phyloP scores from a whole-genome alignment of 805 yeast genomes.

The Debaryomyces castellii region DNA sequence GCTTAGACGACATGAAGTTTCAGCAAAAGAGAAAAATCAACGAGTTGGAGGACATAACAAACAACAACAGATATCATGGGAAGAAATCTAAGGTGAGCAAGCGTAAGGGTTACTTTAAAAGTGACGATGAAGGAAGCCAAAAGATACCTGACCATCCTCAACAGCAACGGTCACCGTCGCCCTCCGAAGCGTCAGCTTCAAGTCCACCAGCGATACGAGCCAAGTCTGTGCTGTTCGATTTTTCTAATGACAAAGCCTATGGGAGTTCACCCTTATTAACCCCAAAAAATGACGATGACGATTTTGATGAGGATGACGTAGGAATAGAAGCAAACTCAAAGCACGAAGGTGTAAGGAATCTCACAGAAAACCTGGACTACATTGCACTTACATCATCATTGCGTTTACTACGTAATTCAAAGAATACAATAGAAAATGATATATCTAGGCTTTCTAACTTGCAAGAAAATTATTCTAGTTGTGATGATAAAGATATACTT shows the following conservation, averaged over 20 bases:
- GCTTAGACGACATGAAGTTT: slow-evolving; percentile 23
- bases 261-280: slow-evolving; percentile 38
- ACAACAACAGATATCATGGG: slow-evolving; percentile 20
- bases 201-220: slow-evolving; percentile 16
- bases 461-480: slow-evolving; percentile 16
- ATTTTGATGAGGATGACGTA: slow-evolving; percentile 13
- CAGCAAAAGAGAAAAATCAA: slow-evolving; percentile 28
- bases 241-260: slow-evolving; percentile 22
- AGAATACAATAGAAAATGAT: slow-evolving; percentile 24
- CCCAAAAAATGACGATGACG: slow-evolving; percentile 41
- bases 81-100: slow-evolving; percentile 22
- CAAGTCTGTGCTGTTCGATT: slow-evolving; percentile 29
- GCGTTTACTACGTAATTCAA: slow-evolving; percentile 24
- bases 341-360: slow-evolving; percentile 7
- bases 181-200: slow-evolving; percentile 17
- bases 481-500: slow-evolving; percentile 20
- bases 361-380: slow-evolving; percentile 35
- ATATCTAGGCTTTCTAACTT: slow-evolving; percentile 30
- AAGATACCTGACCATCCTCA: slow-evolving; percentile 5
- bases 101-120: slow-evolving; percentile 7
- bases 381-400: slow-evolving; percentile 32
- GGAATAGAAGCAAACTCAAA: slow-evolving; percentile 1
- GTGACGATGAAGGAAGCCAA: slow-evolving; percentile 7
- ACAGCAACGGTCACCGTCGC: slow-evolving; percentile 21
- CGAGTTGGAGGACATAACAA: slow-evolving; percentile 40